Conservation (phyloP, 805 yeast species). For the Cyberlindnera americana region DNA sequence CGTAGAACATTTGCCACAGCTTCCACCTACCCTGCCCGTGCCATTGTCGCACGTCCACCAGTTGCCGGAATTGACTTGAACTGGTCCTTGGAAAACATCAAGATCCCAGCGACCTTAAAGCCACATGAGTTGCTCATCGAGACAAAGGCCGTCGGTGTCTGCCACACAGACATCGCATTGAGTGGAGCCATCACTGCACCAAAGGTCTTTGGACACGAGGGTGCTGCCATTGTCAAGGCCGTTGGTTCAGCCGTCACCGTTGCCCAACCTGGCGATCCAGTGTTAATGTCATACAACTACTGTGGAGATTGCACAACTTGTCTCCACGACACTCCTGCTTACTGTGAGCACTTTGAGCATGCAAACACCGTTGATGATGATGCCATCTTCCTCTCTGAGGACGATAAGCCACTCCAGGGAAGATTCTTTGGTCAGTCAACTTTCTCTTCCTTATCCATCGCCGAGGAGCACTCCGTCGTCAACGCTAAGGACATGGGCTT, state of each 20-base stretch:
- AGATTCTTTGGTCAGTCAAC: conserved; percentile 12
- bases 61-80: background rate
- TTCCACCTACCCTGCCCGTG: conserved; percentile 3
- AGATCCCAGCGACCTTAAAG: conserved; percentile 2
- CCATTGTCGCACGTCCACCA: conserved; percentile 7
- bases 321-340: background rate
- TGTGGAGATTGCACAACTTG: conserved; percentile 7
- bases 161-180: conserved; percentile 10
- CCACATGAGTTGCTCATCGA: conserved; percentile 9
- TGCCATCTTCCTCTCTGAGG: background rate
- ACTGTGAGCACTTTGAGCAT: conserved; percentile 4
- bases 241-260: conserved; percentile 4
- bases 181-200: conserved; percentile 1
- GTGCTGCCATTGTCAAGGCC: conserved; percentile 10
- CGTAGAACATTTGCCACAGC: no score
- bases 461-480: conserved; percentile 3
- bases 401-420: conserved; percentile 3
- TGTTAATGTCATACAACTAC: conserved; percentile 4
- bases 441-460: conserved; percentile 4
- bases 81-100: conserved; percentile 5
- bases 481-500: conserved; percentile 3
- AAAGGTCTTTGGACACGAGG: conserved; percentile 13
- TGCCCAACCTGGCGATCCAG: conserved; percentile 8
- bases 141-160: conserved; percentile 9
- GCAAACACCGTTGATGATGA: background rate